Conservation (phyloP, 306 rosid genomes). For the Gleditsia sinensis region DNA sequence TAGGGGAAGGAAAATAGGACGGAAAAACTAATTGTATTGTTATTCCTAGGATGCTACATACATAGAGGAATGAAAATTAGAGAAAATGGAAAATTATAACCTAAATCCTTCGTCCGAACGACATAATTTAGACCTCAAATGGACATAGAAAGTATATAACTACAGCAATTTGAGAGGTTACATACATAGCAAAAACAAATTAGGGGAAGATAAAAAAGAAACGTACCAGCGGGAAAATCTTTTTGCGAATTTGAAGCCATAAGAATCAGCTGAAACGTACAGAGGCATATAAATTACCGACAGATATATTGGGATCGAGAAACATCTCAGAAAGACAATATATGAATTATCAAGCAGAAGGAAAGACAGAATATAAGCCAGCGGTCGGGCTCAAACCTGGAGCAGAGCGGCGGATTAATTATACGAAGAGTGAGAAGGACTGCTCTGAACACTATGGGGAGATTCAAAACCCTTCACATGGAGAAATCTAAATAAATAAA, state of each 20-base stretch:
- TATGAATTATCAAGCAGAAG: not conserved
- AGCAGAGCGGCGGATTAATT: not conserved
- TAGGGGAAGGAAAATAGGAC: no score
- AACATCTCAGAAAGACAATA: not conserved
- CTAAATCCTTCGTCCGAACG: no score
- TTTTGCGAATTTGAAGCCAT: constrained; percentile 72
- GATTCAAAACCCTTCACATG: not conserved
- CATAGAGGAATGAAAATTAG: no score
- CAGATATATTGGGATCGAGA: not conserved
- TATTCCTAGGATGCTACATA: no score
- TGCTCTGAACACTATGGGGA: no score
- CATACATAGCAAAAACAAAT: not conserved
- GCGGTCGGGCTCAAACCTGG: not conserved
- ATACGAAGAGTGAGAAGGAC: no score
- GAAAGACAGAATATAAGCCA: not conserved
- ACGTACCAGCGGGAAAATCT: constrained; percentile 71
- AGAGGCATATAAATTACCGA: constrained; percentile 4
- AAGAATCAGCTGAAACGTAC: constrained; percentile 43
- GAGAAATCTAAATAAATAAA: not conserved
- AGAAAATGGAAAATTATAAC: no score
- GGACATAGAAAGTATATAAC: not conserved
- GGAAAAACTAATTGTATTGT: no score
- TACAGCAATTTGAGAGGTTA: not conserved
- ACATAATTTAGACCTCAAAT: not conserved
- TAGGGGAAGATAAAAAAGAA: not conserved